Conservation (phyloP, 179 eudicot genomes). For the Corrigiola litoralis region DNA sequence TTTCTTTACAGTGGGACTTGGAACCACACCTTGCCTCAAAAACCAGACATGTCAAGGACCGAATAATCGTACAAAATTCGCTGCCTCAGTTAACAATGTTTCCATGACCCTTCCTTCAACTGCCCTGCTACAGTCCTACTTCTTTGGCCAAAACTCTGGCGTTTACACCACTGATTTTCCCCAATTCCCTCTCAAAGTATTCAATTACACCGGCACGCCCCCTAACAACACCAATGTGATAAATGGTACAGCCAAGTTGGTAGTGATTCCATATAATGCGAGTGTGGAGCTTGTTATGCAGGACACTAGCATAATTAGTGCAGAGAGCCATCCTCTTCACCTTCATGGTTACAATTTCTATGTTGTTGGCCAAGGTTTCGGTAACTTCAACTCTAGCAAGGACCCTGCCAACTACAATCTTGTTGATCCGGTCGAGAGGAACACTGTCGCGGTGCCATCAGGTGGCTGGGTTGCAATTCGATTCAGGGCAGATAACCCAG, state of each 20-base stretch:
- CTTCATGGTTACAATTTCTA: slow-evolving; percentile 52
- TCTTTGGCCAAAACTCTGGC: slow-evolving; percentile 28
- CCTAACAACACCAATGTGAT: slow-evolving; percentile 53
- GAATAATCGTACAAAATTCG: slow-evolving; percentile 50
- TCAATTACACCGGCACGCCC: slow-evolving; percentile 65
- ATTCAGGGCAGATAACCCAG: slow-evolving; percentile 58
- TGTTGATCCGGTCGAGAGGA: slow-evolving; percentile 57
- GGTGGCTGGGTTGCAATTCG: slow-evolving; percentile 76
- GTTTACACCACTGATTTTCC: slow-evolving; percentile 54
- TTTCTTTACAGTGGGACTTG: slow-evolving; percentile 64
- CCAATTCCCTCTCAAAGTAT: slow-evolving; percentile 28
- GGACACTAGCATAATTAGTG: slow-evolving; percentile 54
- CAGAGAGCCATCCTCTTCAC: slow-evolving; percentile 69
- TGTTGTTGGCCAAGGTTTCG: slow-evolving; percentile 56
- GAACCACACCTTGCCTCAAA: slow-evolving; percentile 53
- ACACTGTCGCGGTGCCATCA: slow-evolving; percentile 57
- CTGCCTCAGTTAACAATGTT: slow-evolving; percentile 62
- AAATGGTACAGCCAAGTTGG: slow-evolving; percentile 49
- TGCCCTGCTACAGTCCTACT: slow-evolving; percentile 50
- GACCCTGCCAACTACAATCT: slow-evolving; percentile 53
- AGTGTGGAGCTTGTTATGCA: slow-evolving; percentile 65
- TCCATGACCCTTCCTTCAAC: slow-evolving; percentile 52
- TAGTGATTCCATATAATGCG: slow-evolving; percentile 54
- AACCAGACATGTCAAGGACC: slow-evolving; percentile 80
- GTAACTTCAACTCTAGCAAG: slow-evolving; percentile 43